These are phyloP conservation scores for Apiospora sp. DNA, from an alignment of 2,329 filamentous ascomycete genomes.

Conservation along the genomic window DNA sequence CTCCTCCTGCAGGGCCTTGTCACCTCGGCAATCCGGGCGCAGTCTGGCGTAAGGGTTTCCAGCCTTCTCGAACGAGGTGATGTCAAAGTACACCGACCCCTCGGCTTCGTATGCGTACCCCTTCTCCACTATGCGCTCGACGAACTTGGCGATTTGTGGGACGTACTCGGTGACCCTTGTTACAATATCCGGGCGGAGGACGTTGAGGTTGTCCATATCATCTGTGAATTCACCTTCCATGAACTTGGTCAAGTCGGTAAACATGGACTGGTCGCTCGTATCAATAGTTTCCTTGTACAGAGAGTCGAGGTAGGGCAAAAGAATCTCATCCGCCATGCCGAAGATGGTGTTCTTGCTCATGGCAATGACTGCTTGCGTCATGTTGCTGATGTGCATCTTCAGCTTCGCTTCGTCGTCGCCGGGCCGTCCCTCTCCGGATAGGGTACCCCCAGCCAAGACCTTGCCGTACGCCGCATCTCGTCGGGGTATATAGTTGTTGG, in stretches of 20 bases:
- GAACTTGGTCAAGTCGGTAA: conserved; percentile 83
- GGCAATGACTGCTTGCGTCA: conserved; percentile 58
- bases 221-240: conserved; percentile 89
- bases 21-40: conserved; percentile 83
- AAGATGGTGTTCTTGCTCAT: conserved; percentile 60
- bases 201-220: conserved; percentile 88
- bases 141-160: conserved; percentile 84
- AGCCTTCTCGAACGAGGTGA: conserved; percentile 80
- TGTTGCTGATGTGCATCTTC: conserved; percentile 84
- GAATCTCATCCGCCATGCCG: conserved; percentile 67
- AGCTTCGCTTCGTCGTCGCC: conserved; percentile 85
- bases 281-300: conserved; percentile 69
- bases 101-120: conserved; percentile 84
- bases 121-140: conserved; percentile 83
- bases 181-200: conserved; percentile 80
- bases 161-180: conserved; percentile 95
- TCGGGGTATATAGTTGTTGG: conserved; percentile 57
- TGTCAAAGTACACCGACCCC: conserved; percentile 95
- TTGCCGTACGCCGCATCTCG: conserved; percentile 62
- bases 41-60: conserved; percentile 88
- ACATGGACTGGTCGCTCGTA: conserved; percentile 73
- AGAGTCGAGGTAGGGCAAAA: conserved; percentile 84
- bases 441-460: conserved; percentile 62
- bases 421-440: conserved; percentile 65
- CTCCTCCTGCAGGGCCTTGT: conserved; percentile 84